These are phyloP conservation scores for Phytophthora pluvialis DNA, from an alignment of 352 stramenopile genomes.

Conservation along the genomic window DNA sequence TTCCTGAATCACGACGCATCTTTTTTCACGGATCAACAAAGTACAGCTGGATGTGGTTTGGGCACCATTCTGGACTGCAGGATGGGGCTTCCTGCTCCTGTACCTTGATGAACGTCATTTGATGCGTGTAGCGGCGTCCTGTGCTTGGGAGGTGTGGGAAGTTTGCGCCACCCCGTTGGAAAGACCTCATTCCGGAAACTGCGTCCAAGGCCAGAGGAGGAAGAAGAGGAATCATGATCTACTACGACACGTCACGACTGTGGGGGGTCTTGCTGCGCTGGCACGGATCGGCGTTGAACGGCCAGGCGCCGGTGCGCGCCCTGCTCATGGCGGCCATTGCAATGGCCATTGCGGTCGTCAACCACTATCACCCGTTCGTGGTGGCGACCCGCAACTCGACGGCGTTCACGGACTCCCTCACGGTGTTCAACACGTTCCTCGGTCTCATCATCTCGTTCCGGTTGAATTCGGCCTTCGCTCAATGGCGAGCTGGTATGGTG, in stretches of 20 bases:
- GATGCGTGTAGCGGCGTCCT: conserved; percentile 2
- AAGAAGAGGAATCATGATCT: conserved; percentile 58
- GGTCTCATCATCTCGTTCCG: conserved; percentile 78
- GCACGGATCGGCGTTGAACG: conserved; percentile 74
- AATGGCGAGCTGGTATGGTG: conserved; percentile 73
- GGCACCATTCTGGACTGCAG: conserved; percentile 23
- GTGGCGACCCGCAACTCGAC: conserved; percentile 65
- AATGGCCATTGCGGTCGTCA: conserved; percentile 44
- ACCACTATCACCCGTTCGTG: conserved; percentile 64
- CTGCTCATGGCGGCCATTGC: conserved; percentile 68
- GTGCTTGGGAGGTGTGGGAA: conserved; percentile 1
- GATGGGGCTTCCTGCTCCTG: conserved; percentile 10
- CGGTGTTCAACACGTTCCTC: conserved; percentile 84
- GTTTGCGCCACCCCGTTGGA: conserved; percentile 9
- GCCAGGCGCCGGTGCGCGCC: conserved; percentile 61
- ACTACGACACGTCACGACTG: conserved; percentile 66
- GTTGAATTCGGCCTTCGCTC: conserved; percentile 78
- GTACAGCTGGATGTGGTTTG: conserved; percentile 29
- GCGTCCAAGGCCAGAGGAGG: conserved; percentile 2
- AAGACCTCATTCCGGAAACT: conserved; percentile 21
- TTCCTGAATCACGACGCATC: not conserved
- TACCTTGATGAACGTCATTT: not conserved
- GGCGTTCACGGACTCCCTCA: conserved; percentile 75
- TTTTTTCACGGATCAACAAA: conserved; percentile 9
- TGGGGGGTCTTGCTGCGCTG: conserved; percentile 60